These are phyloP conservation scores for Ilyonectria mors-panacis DNA, from an alignment of 2,329 filamentous ascomycete species.

Conservation along the genomic window DNA sequence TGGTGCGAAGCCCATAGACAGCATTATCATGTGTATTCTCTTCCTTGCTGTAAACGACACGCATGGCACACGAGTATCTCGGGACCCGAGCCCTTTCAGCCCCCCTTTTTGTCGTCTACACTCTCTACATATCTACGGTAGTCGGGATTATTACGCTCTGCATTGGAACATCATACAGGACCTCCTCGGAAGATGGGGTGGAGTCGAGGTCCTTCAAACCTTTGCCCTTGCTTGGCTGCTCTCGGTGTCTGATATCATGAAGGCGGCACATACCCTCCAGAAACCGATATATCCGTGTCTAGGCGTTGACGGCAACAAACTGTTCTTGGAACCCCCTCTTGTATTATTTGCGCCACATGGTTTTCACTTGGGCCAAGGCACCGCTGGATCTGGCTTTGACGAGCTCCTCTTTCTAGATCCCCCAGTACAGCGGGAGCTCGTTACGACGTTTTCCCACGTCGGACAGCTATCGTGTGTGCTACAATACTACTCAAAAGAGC, in stretches of 20 bases:
- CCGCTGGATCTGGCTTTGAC: conserved; percentile 15
- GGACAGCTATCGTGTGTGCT: conserved; percentile 26
- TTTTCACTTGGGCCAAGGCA: neutral
- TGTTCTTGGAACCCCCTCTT: conserved; percentile 15
- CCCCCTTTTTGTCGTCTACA: conserved; percentile 23
- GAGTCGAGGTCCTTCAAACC: conserved; percentile 16
- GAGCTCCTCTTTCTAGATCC: conserved; percentile 5
- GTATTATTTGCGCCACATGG: neutral
- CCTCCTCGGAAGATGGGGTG: conserved; percentile 20
- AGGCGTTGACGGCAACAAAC: conserved; percentile 18
- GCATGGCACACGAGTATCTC: conserved; percentile 25
- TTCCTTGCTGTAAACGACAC: conserved; percentile 26
- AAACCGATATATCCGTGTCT: conserved; percentile 29
- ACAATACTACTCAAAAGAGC: conserved; percentile 17
- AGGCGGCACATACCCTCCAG: conserved; percentile 23
- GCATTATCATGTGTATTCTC: conserved; percentile 33
- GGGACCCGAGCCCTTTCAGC: conserved; percentile 23
- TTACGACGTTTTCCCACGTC: conserved; percentile 15
- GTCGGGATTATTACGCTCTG: conserved; percentile 24
- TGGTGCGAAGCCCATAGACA: conserved; percentile 26
- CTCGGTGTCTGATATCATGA: conserved; percentile 25
- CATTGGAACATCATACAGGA: conserved; percentile 30
- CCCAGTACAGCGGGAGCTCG: conserved; percentile 3
- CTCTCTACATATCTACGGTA: conserved; percentile 26
- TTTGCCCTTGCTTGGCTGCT: conserved; percentile 29